Base-by-base conservation (phyloP, 2,329 filamentous ascomycete species). In the Plectosphaerella sp. region DNA sequence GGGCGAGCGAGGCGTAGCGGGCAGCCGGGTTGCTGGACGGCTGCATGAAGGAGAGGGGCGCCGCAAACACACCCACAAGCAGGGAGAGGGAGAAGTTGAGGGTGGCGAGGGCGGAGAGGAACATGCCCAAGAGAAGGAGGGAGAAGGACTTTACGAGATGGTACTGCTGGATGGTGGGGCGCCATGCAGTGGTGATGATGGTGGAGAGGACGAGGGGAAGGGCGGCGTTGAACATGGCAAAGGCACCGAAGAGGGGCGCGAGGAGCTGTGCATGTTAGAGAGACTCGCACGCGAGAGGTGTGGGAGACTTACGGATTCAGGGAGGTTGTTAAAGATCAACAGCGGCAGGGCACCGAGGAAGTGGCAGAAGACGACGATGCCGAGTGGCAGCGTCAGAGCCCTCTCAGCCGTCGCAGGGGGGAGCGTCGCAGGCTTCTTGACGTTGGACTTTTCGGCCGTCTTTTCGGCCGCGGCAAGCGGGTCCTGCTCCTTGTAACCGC, bases 71-170 rank as follows among this genome's bases (percentile, higher is more conserved):
- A 37, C 94, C 94, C 48, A 97, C 77, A 37, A 96, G 76, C 65
- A 97, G 87, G 47, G 91, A 86, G 14, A 97, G 84, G 3, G 88
- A 91, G 76, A 99, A 99, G 72, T 99, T 99, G 49, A 99, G 82
- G 0, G 93, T 99, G 3, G 94, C 93, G 12, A 99, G 86, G 1
- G 92, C 88, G 12, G 92, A 92, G 58, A 99, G 84, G 62, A 91
- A 92, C 75, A 97, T 89, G 61, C 94, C 94, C 0, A 97, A 82
- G 10, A 96, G 77, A 12, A 99, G 83, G n/a, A 97, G 82, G 6
- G 91, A 96, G 74, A 97, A 91, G 53, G 88, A 94, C 66, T 95
- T 92, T 58, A 91, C 84, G 49, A 97, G 82, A 47, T 85, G 81
- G 62, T 87, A 85, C 63, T 93, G 87, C 64, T 92, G 89, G 4